Evolutionary conservation across 805 yeast species (phyloP), one percentile per base, ranked within the genome.

Genomic region (Saccharomycopsis selenospora): DNA sequence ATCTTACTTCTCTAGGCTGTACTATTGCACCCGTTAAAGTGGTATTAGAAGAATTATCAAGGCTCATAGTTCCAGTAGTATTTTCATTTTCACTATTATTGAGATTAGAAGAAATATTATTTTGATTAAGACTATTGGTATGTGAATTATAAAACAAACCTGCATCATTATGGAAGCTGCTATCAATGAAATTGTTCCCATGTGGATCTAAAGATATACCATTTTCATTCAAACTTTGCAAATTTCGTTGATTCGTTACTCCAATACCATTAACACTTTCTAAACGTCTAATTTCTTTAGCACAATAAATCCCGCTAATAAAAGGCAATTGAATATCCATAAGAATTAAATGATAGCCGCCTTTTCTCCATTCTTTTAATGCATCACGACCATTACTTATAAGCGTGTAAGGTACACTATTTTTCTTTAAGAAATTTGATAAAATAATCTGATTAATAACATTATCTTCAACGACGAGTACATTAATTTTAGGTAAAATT

Each of bases 311-410:
- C 28, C 99, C 99, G 1, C 96, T 86, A 72, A 91, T 80, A 2
- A 89, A 95, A 0, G 99, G 99, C 48, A 93, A 71, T 66, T 93
- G 98, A 59, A 93, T 85, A 70, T 93, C 99, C 99, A 93, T 93
- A 40, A 93, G 74, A 36, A 95, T 95, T 54, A 93, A 70, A 62
- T 93, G 98, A 60, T 85, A 88, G 0, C 97, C 97, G 10, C 99
- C 99, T 52, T 77, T 79, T 55, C 87, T 74, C 98, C 98, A 93
- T 65, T 82, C 85, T 54, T 89, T 95, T 2, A 93, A 77, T 1
- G 99, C 99, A 60, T 93, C 98, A 57, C 82, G 79, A 25, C 99
- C 99, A 57, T 89, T 91, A 51, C 85, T 83, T 3, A 98, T 98
- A 41, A 89, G 81, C 52, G 82, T 82, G 55, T 82, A 88, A 40